Percentiles rank a stretch among this genome's conserved stretches.
These are phyloP conservation scores for Exophiala aquamarina DNA, from an alignment of 2,329 filamentous ascomycete genomes.

Conservation along the genomic window DNA sequence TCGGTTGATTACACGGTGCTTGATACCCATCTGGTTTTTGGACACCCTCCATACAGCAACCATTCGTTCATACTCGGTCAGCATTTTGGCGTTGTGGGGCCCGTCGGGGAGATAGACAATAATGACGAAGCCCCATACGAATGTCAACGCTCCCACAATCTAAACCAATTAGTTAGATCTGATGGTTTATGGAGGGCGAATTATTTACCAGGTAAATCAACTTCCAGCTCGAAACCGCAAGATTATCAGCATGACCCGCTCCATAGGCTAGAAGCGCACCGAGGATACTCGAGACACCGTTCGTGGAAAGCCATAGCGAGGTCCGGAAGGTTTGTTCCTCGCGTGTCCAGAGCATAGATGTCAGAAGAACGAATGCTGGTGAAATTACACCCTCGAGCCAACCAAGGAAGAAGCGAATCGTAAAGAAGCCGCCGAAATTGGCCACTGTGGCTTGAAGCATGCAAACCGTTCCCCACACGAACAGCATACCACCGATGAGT, in stretches of 20 bases:
- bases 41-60: constrained; percentile 43
- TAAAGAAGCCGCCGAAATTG: constrained; percentile 44
- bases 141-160: constrained; percentile 44
- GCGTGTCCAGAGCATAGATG: constrained; percentile 40
- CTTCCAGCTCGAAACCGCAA: constrained; percentile 32
- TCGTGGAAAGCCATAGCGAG: constrained; percentile 38
- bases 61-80: constrained; percentile 39
- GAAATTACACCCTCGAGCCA: constrained; percentile 38
- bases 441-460: constrained; percentile 39
- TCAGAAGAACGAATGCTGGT: constrained; percentile 34
- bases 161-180: constrained; percentile 1
- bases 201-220: constrained; percentile 39
- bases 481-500: constrained; percentile 41
- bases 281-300: constrained; percentile 39
- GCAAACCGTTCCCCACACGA: constrained; percentile 44
- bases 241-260: constrained; percentile 34
- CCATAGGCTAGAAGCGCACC: constrained; percentile 39
- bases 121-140: constrained; percentile 41
- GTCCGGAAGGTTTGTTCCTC: constrained; percentile 39
- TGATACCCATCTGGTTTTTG: constrained; percentile 44
- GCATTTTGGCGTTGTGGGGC: constrained; percentile 39
- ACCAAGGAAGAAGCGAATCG: constrained; percentile 49
- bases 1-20: constrained; percentile 36
- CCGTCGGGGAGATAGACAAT: constrained; percentile 39
- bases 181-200: not conserved